Evolutionary conservation across 2,329 filamentous ascomycete species (phyloP), one percentile per base, ranked within the genome.

Genomic region (Colletotrichum paranaense): DNA sequence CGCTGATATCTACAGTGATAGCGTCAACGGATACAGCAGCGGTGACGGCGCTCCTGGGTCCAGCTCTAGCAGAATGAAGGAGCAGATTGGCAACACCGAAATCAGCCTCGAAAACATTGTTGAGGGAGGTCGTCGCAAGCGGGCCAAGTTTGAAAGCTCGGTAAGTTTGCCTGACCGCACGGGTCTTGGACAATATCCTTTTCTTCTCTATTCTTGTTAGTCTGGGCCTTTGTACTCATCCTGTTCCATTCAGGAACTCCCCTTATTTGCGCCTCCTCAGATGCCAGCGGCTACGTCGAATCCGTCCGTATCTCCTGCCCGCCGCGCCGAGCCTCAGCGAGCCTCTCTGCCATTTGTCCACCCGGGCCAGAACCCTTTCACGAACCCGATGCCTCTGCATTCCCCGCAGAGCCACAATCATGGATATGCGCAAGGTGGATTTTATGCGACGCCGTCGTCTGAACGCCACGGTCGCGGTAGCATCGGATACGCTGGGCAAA

Each of bases 81-180:
- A 98, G 79, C 93, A 95, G 76, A 91, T 98, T 79, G 95, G 94
- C 62, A 98, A 95, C 81, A 97, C 97, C 19, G 97, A 99, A 78
- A 99, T 99, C 80, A 98, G 96, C 82, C 91, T 98, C 77, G 95
- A 98, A 78, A 99, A 99, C 82, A 98, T 99, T 83, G 94, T 99
- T 74, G 96, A 98, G 84, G 97, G 97, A 80, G 95, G 96, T 77
- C 93, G 97, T 83, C 92, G 97, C 81, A 98, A 98, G 88, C 92
- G 95, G 80, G 94, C 96, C 79, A 98, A 98, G 84, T 93, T 93
- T 85, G 96, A 98, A 83, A 98, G 96, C 86, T 98, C 96, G 84
- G 96, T 98, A 93, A 92, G 96, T 88, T 68, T 69, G 55, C 38
- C 62, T 55, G 95, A 88, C 69, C 69, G 53, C 49, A 62, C 58